phyloP scores from a whole-genome alignment of 176 grass and related monocot species.

The Aegilops speltoides region DNA sequence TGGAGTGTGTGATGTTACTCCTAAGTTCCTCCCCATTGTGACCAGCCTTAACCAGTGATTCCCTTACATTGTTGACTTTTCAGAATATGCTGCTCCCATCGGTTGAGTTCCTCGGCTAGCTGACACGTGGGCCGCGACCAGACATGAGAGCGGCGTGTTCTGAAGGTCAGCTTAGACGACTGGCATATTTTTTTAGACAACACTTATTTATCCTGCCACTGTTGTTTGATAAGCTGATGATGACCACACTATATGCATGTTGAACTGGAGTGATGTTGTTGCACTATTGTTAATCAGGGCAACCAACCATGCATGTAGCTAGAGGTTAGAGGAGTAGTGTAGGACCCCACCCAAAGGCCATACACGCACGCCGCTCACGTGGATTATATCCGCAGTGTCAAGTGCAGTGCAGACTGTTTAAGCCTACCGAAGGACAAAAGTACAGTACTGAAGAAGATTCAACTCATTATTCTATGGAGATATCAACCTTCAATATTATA shows the following conservation, averaged over 20 bases:
- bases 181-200: background rate
- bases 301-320: background rate
- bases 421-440: background rate
- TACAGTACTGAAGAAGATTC: background rate
- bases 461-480: background rate
- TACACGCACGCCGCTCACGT: conserved; percentile 1
- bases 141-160: background rate
- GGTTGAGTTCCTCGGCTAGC: background rate
- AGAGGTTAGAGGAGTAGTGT: background rate
- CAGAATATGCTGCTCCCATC: background rate
- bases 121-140: too few species aligned
- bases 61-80: background rate
- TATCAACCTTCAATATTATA: background rate
- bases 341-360: background rate
- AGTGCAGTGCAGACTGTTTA: too few species aligned
- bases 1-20: too few species aligned
- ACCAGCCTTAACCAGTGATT: background rate
- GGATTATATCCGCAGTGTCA: background rate
- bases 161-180: background rate
- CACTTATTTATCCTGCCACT: background rate
- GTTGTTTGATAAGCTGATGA: background rate
- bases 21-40: too few species aligned
- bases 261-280: background rate
- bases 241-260: background rate
- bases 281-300: background rate